phyloP scores from a whole-genome alignment of 2,329 filamentous ascomycete species.

The Colletotrichum tofieldiae region DNA sequence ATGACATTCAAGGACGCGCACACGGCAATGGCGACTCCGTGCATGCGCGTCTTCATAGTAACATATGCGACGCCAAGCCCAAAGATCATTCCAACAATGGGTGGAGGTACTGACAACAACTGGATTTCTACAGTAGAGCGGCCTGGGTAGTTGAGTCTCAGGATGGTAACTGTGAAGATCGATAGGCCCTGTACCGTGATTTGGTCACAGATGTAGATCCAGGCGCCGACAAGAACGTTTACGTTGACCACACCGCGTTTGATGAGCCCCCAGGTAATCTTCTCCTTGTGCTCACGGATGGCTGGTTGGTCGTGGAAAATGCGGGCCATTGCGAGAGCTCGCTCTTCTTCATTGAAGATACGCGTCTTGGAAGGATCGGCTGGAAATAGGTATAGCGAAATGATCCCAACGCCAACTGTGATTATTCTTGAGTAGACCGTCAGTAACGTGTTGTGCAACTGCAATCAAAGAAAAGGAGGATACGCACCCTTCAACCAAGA shows the following conservation, averaged over 20 bases:
- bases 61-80: constrained; percentile 47
- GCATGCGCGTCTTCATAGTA: constrained; percentile 48
- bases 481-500: constrained; percentile 44
- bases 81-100: constrained; percentile 47
- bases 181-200: constrained; percentile 77
- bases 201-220: constrained; percentile 46
- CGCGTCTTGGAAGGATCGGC: constrained; percentile 45
- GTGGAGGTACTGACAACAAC: constrained; percentile 47
- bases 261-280: constrained; percentile 43
- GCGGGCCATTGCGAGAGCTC: constrained; percentile 73
- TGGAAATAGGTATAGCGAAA: constrained; percentile 54
- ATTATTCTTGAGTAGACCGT: constrained; percentile 64
- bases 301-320: constrained; percentile 67
- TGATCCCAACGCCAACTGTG: constrained; percentile 64
- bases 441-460: not conserved
- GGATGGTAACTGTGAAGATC: constrained; percentile 78
- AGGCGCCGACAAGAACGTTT: constrained; percentile 48
- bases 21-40: constrained; percentile 47
- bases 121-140: constrained; percentile 47
- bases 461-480: not conserved
- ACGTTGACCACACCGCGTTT: constrained; percentile 45
- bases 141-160: constrained; percentile 55
- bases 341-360: constrained; percentile 70
- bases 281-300: constrained; percentile 46
- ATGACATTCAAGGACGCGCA: constrained; percentile 47